phyloP scores from a whole-genome alignment of 129 eudicot species.

The Apium graveolens region DNA sequence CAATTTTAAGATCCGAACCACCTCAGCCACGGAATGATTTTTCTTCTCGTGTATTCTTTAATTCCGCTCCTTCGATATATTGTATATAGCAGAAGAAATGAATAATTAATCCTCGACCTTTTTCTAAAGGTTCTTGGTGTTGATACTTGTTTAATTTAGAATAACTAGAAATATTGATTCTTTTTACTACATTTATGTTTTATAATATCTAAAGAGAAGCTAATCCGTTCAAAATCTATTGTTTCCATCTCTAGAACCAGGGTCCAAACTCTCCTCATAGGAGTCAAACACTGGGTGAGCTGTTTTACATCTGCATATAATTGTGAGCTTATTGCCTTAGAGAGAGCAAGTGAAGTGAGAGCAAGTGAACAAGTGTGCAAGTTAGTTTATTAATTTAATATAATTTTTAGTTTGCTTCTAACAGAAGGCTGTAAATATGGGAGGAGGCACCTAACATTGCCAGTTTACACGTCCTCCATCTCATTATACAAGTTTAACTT shows the following conservation, averaged over 20 bases:
- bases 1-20: too few species aligned
- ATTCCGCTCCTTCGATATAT: too few species aligned
- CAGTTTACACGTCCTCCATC: neutral
- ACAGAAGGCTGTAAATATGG: neutral
- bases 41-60: too few species aligned
- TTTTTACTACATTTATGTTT: neutral
- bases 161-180: too few species aligned
- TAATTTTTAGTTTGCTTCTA: neutral
- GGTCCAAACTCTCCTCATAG: neutral
- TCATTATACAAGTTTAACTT: neutral
- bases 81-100: too few species aligned
- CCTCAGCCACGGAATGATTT: too few species aligned
- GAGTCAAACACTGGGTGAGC: neutral
- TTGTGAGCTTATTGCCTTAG: neutral
- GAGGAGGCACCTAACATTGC: neutral
- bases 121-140: neutral
- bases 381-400: neutral
- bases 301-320: neutral
- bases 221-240: neutral
- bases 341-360: neutral
- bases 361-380: neutral
- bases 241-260: neutral
- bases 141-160: too few species aligned
- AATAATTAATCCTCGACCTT: neutral
- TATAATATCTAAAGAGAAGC: neutral